Percentiles rank a stretch among this genome's conserved stretches.
phyloP scores from a whole-genome alignment of 2,329 filamentous ascomycete genomes.

The Hypoxylon sp. region DNA sequence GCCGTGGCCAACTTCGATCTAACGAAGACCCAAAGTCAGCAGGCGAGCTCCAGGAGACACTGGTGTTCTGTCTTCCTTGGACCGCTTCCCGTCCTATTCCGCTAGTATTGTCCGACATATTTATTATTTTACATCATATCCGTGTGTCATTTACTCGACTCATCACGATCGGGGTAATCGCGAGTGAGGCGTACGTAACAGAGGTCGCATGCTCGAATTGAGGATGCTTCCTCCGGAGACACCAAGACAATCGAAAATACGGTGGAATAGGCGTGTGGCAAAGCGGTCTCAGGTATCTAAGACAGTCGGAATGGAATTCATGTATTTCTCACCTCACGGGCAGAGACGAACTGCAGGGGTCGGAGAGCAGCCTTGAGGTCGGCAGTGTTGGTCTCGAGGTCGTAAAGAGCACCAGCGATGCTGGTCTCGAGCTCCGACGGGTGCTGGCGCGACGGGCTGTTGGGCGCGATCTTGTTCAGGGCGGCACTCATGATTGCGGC shows the following conservation, averaged over 20 bases:
- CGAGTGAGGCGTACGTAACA: slow-evolving; percentile 39
- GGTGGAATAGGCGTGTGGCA: slow-evolving; percentile 47
- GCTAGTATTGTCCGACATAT: slow-evolving; percentile 51
- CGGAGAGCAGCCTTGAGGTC: slow-evolving; percentile 97
- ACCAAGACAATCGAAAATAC: slow-evolving; percentile 19
- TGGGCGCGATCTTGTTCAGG: slow-evolving; percentile 98
- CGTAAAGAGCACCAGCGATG: slow-evolving; percentile 97
- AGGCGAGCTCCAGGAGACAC: slow-evolving; percentile 77
- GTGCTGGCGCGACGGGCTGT: slow-evolving; percentile 95
- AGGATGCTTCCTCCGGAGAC: slow-evolving; percentile 16
- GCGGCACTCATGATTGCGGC: slow-evolving; percentile 74
- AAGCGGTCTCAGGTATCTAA: slow-evolving; percentile 42
- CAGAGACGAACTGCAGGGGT: slow-evolving; percentile 98
- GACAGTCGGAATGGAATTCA: slow-evolving; percentile 36
- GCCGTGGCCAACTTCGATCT: slow-evolving; percentile 99
- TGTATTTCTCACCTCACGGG: slow-evolving; percentile 90
- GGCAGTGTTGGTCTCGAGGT: slow-evolving; percentile 99
- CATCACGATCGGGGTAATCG: slow-evolving; percentile 34
- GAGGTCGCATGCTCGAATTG: slow-evolving; percentile 40
- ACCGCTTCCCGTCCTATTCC: slow-evolving; percentile 82
- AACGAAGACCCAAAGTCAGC: slow-evolving; percentile 75
- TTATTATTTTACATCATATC: slow-evolving; percentile 35
- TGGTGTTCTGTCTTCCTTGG: slow-evolving; percentile 65
- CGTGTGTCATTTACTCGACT: slow-evolving; percentile 37
- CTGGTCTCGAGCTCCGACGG: slow-evolving; percentile 97